Evolutionary conservation across 2,329 filamentous ascomycete genomes (phyloP).

Genomic region (Xylariaceae sp.): DNA sequence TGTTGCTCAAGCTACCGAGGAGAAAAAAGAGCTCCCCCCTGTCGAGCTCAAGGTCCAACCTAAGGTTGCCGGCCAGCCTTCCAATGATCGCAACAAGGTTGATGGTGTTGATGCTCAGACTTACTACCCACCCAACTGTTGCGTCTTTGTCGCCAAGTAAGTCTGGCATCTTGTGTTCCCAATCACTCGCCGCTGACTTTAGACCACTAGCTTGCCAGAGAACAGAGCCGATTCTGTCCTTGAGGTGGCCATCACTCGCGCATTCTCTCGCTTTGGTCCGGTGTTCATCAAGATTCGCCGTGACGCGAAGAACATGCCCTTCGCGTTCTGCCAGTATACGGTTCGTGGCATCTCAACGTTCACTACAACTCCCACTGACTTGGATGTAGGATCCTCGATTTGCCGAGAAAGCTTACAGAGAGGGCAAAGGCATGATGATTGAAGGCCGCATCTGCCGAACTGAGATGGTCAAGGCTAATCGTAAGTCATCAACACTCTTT

Average conservation of each 20-base stretch:
- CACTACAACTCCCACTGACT: conserved; percentile 22
- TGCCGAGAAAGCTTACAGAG: conserved; percentile 44
- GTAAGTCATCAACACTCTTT: conserved; percentile 37
- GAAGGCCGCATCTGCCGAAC: conserved; percentile 55
- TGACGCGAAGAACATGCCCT: conserved; percentile 55
- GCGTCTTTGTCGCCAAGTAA: conserved; percentile 65
- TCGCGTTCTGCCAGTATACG: conserved; percentile 61
- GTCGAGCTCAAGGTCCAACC: no score
- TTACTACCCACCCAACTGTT: conserved; percentile 51
- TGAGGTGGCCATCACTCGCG: conserved; percentile 47
- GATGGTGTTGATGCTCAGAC: conserved; percentile 47
- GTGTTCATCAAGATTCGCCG: conserved; percentile 63
- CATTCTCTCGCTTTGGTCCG: conserved; percentile 51
- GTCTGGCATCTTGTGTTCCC: conserved; percentile 23
- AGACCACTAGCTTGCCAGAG: conserved; percentile 45
- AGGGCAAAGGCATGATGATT: conserved; percentile 47
- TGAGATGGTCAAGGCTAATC: conserved; percentile 57
- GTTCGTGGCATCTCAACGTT: conserved; percentile 36
- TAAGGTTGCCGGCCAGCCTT: no score
- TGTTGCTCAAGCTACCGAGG: conserved; percentile 2
- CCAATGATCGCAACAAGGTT: conserved; percentile 20
- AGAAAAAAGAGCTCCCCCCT: no score
- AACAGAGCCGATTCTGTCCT: conserved; percentile 47
- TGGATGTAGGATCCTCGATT: conserved; percentile 41
- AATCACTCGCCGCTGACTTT: conserved; percentile 1